Evolutionary conservation across 345 rosid genomes (phyloP).

Genomic region (Corchorus capsularis): DNA sequence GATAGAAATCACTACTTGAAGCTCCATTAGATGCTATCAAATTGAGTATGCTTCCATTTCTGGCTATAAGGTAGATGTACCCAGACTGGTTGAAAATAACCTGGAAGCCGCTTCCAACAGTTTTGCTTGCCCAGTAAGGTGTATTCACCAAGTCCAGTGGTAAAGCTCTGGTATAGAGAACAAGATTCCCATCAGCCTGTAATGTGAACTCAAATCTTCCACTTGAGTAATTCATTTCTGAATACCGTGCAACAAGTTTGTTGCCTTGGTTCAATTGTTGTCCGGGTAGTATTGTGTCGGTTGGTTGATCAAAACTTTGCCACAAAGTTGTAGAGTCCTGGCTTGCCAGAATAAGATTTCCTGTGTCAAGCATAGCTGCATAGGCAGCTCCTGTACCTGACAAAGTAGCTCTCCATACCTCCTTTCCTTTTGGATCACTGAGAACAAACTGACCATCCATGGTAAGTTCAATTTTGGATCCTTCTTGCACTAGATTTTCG

Average conservation of each 20-base stretch:
- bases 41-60: conserved; percentile 25
- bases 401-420: conserved; percentile 31
- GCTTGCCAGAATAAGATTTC: conserved; percentile 47
- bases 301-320: conserved; percentile 52
- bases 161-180: conserved; percentile 26
- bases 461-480: conserved; percentile 44
- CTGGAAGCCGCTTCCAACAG: conserved; percentile 23
- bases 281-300: conserved; percentile 57
- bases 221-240: conserved; percentile 29
- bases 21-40: background rate
- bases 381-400: conserved; percentile 29
- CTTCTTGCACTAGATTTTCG: conserved; percentile 25
- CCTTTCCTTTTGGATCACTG: conserved; percentile 28
- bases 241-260: conserved; percentile 34
- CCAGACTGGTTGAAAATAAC: conserved; percentile 53
- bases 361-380: conserved; percentile 50
- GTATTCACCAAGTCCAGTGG: conserved; percentile 16
- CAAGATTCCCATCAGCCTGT: conserved; percentile 40
- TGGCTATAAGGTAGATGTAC: conserved; percentile 32
- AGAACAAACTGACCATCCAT: conserved; percentile 37
- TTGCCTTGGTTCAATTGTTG: conserved; percentile 34
- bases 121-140: conserved; percentile 32
- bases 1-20: conserved; percentile 17
- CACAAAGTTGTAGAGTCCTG: conserved; percentile 29
- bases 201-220: conserved; percentile 41